Evolutionary conservation across 2,329 filamentous ascomycete species (phyloP), one percentile per base, ranked within the genome.

Genomic region (Neonectria ditissima): DNA sequence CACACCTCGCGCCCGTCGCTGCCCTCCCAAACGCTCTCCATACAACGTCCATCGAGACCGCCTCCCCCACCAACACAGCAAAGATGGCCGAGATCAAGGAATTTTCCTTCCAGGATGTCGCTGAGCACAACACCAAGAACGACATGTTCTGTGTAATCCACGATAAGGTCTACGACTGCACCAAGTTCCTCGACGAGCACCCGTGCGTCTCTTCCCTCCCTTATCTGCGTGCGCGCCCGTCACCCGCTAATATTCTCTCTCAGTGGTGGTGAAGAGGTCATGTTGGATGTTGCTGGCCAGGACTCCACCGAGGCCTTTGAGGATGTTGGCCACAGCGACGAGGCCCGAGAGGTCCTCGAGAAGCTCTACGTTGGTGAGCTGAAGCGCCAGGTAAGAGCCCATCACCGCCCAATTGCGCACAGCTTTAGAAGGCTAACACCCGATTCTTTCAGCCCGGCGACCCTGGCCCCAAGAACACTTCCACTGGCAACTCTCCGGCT

Each of bases 241-340:
- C 48, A 13, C 30, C 34, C 59, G 64, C 72, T 74, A 63, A 74
- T 67, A 59, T 44, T 22, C 2, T 52, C 45, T 59, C 63, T 69
- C 77, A 98, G 96, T 75, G 96, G 96, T 85, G 96, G 96, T 84
- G 96, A 99, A 84, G 96, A 99, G 85, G 96, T 99, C 74, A 85
- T 99, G 68, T 91, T 99, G 73, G 96, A 99, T 74, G 94, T 98
- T 69, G 96, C 87, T 76, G 96, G 96, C 73, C 94, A 97, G 84
- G 96, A 99, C 81, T 92, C 92, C 76, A 97, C 95, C 74, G 96
- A 98, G 84, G 95, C 96, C 66, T 99, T 99, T 79, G 96, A 99
- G 85, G 96, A 99, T 82, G 96, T 99, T 76, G 96, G 96, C 78
- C 96, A 99, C 91, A 97, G 92, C 76, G 96, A 99, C 81, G 96